Conservation (phyloP, 331 rosid genomes). For the Rosa hybrid region DNA sequence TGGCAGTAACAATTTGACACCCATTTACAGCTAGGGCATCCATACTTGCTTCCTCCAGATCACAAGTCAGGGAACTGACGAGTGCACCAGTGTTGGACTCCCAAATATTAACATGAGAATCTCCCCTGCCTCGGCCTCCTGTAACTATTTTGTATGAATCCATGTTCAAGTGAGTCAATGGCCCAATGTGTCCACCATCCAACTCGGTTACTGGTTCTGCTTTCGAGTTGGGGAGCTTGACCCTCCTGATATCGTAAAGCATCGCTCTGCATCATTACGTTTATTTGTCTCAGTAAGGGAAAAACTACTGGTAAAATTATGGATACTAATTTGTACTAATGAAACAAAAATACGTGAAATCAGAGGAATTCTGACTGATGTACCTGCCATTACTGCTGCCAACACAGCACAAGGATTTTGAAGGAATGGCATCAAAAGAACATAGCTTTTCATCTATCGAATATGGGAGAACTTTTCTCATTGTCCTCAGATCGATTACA, state of each 20-base stretch:
- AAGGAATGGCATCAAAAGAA: slow-evolving; percentile 64
- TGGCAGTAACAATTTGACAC: slow-evolving; percentile 50
- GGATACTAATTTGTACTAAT: neutral
- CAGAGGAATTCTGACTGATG: neutral
- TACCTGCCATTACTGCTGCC: slow-evolving; percentile 75
- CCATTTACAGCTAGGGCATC: slow-evolving; percentile 72
- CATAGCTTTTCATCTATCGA: slow-evolving; percentile 50
- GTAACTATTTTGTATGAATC: slow-evolving; percentile 77
- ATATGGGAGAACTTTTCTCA: slow-evolving; percentile 65
- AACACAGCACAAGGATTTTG: slow-evolving; percentile 67
- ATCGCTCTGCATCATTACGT: slow-evolving; percentile 58
- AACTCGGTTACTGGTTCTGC: slow-evolving; percentile 59
- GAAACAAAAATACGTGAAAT: neutral
- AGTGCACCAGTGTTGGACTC: slow-evolving; percentile 52
- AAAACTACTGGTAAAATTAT: slow-evolving; percentile 3
- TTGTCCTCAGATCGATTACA: slow-evolving; percentile 79
- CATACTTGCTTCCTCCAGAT: slow-evolving; percentile 3
- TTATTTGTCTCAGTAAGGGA: slow-evolving; percentile 6
- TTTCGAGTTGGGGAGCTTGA: slow-evolving; percentile 33
- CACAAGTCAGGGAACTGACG: slow-evolving; percentile 49
- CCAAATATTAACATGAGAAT: slow-evolving; percentile 53
- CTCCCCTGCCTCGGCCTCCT: slow-evolving; percentile 51
- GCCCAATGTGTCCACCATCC: slow-evolving; percentile 65
- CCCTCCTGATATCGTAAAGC: slow-evolving; percentile 87
- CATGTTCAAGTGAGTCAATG: slow-evolving; percentile 58